These are phyloP conservation scores for Paramecium pentaurelia DNA, from an alignment of 73 alveolate species.

Conservation along the genomic window DNA sequence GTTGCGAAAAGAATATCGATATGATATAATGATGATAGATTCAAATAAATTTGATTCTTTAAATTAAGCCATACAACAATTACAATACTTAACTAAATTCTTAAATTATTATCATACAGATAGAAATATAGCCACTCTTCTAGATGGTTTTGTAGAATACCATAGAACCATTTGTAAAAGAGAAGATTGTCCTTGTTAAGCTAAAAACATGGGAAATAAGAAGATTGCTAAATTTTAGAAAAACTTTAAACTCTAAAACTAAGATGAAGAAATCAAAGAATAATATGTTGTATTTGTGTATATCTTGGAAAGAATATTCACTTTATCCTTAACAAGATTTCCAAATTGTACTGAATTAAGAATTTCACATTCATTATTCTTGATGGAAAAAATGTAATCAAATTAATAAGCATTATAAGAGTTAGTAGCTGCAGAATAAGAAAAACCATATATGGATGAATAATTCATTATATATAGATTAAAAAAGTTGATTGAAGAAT, in stretches of 20 bases:
- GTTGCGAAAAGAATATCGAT: conserved; percentile 54
- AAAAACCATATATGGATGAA: conserved; percentile 54
- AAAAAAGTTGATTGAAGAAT: conserved; percentile 54
- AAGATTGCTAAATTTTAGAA: conserved; percentile 44
- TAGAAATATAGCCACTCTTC: conserved; percentile 55
- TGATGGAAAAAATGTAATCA: conserved; percentile 55
- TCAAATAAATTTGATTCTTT: conserved; percentile 61
- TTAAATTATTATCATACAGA: conserved; percentile 53
- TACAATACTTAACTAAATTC: conserved; percentile 42
- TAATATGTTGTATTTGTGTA: conserved; percentile 54
- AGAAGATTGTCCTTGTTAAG: conserved; percentile 63
- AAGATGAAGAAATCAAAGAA: conserved; percentile 57
- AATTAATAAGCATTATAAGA: conserved; percentile 51
- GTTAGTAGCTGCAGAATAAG: conserved; percentile 47
- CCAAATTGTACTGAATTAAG: conserved; percentile 58
- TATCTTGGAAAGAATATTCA: conserved; percentile 53
- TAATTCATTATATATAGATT: conserved; percentile 48
- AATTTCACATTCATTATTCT: conserved; percentile 42
- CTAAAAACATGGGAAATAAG: conserved; percentile 54
- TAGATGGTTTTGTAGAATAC: conserved; percentile 62
- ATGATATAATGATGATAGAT: conserved; percentile 61
- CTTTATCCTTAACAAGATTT: conserved; percentile 36
- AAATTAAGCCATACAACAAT: conserved; percentile 40
- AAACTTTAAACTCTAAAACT: background rate
- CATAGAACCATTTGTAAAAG: conserved; percentile 62